Conservation (phyloP, 2,329 filamentous ascomycete genomes). For the Parastagonospora avenae region DNA sequence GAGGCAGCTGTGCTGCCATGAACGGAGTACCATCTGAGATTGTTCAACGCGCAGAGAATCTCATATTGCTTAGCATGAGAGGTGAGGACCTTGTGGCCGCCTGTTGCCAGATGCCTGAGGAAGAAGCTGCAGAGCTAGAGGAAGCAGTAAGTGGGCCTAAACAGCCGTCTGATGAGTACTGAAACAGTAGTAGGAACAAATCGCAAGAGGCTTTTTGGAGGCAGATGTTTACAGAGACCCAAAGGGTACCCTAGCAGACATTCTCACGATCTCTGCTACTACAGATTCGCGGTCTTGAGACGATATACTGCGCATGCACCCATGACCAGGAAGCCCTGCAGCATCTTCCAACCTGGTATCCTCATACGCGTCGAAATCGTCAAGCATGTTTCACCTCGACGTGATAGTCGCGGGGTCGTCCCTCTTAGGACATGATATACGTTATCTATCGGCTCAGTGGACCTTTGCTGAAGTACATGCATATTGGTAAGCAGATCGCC, state of each 20-base stretch:
- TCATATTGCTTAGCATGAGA: conserved; percentile 69
- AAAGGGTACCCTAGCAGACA: conserved; percentile 43
- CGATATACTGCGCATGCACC: not conserved
- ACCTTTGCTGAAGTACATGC: not conserved
- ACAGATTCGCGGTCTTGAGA: conserved; percentile 10
- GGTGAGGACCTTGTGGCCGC: conserved; percentile 78
- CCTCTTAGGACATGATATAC: not conserved
- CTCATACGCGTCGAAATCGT: too few relatives aligned
- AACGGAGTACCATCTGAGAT: conserved; percentile 79
- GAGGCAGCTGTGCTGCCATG: conserved; percentile 73
- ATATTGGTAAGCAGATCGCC: conserved; percentile 1
- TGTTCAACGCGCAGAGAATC: conserved; percentile 74
- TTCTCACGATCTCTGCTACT: conserved; percentile 34
- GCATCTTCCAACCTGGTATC: too few relatives aligned
- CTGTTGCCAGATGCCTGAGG: conserved; percentile 69
- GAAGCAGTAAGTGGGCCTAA: conserved; percentile 64
- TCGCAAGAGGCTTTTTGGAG: conserved; percentile 51
- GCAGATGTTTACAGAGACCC: conserved; percentile 44
- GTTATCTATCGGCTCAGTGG: not conserved
- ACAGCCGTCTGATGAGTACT: not conserved
- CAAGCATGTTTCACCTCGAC: not conserved
- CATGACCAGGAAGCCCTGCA: too few relatives aligned
- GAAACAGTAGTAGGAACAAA: conserved; percentile 42
- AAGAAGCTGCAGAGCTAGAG: conserved; percentile 70
- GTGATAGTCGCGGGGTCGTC: not conserved